A percentile compares a stretch with the other conserved stretches of the same genome.
phyloP scores from a whole-genome alignment of 2,329 filamentous ascomycete genomes.

The Trichoderma citrinoviride region DNA sequence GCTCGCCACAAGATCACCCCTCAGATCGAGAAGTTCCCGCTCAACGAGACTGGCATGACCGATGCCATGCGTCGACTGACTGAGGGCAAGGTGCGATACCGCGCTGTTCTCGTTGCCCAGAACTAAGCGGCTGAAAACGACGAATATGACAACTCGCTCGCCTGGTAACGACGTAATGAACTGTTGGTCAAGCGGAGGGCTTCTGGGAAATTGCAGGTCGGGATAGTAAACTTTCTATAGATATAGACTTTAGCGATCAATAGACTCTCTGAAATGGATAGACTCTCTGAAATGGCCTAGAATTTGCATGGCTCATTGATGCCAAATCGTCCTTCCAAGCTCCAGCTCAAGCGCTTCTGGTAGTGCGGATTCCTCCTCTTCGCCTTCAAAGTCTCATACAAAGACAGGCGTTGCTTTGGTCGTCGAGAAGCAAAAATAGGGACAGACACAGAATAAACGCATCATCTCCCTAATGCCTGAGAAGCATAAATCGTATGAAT shows the following conservation, averaged over 20 bases:
- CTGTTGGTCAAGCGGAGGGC: neutral
- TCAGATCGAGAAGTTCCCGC: slow-evolving; percentile 53
- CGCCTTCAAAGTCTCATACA: too few relatives aligned
- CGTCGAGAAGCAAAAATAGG: too few relatives aligned
- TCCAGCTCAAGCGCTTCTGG: too few relatives aligned
- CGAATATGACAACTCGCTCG: neutral
- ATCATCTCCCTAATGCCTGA: neutral
- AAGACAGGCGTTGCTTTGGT: too few relatives aligned
- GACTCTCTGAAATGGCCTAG: neutral
- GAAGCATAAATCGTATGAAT: neutral
- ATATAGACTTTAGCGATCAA: neutral
- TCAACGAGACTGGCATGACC: slow-evolving; percentile 55
- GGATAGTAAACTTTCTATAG: neutral
- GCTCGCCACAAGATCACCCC: slow-evolving; percentile 54
- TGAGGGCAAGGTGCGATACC: slow-evolving; percentile 8
- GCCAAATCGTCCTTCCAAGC: too few relatives aligned
- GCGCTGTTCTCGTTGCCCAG: slow-evolving; percentile 16
- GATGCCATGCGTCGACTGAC: slow-evolving; percentile 11
- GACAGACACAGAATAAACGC: neutral
- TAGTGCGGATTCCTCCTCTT: too few relatives aligned
- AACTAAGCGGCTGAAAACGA: neutral
- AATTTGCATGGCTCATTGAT: too few relatives aligned
- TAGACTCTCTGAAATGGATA: neutral
- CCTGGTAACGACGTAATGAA: slow-evolving; percentile 4
- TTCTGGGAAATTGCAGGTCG: neutral